Base-by-base conservation (phyloP, 176 grass and related monocot genomes). In the Raddia distichophylla region DNA sequence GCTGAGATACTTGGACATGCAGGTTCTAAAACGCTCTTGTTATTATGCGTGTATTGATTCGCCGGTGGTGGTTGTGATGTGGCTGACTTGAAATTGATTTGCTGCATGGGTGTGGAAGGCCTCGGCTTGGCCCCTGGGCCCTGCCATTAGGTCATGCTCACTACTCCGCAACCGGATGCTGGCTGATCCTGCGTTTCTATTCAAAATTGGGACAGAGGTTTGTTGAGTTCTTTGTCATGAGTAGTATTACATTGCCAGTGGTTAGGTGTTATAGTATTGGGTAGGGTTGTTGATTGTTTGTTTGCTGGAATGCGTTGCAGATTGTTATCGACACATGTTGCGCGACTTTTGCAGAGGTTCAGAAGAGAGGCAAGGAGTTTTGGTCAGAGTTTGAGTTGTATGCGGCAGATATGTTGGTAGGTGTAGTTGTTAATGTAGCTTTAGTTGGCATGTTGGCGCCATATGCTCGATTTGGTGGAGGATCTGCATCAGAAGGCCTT, bases 361-460 rank as follows among this genome's bases (percentile, higher is more conserved):
- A 98, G 75, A 98, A 98, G 88, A 94, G 92, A 73, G 95, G 95
- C 6, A 84, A 93, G 34, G 95, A 98, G 73, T 98, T 93, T 84
- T 98, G 92, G 95, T 90, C 92, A 8, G 95, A 98, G 67, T 98
- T 94, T 51, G 95, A 98, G 84, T 66, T 98, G 88, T 98, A 98
- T 81, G 80, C 92, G 18, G 95, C 88, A 0, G 95, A 98, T 87
- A 91, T 98, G 80, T 81, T 98, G 75, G 95, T 98, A 76, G 95
- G 95, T 51, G 77, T 94, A 74, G 92, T 93, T 83, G 95, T 94
- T 75, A 98, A 98, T 77, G 88, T 98, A 71, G 92, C 95, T 78
- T 88, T 98, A 70, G 95, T 98, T 0, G 92, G 92, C 46, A 98
- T 98, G 95, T 85, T 98, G 47, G 95, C 95, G 18, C 95, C 95